These are phyloP conservation scores for Hypocreales sp. DNA, from an alignment of 2,329 filamentous ascomycete genomes.

Conservation along the genomic window DNA sequence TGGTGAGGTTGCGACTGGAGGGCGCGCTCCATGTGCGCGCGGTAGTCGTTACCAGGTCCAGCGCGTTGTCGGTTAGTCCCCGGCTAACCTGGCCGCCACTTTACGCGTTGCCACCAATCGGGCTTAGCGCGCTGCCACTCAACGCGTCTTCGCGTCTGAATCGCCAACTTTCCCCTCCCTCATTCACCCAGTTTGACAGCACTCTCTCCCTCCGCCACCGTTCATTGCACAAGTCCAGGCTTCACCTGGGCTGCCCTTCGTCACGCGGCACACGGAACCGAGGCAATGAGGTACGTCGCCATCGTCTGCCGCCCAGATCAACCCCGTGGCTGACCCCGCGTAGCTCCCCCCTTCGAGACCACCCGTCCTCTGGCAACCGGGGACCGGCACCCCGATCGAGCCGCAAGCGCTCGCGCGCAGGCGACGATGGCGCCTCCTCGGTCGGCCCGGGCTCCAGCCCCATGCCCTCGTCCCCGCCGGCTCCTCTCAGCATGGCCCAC, in stretches of 20 bases:
- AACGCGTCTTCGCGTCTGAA: constrained; percentile 25
- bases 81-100: too few relatives aligned
- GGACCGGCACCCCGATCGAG: constrained; percentile 37
- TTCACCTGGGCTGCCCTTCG: too few relatives aligned
- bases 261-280: neutral
- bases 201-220: too few relatives aligned
- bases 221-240: too few relatives aligned
- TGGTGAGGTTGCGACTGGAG: too few relatives aligned
- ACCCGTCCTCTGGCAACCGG: constrained; percentile 71
- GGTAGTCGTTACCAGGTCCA: too few relatives aligned
- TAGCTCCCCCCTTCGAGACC: constrained; percentile 74
- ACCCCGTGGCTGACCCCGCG: too few relatives aligned
- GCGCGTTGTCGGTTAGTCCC: too few relatives aligned
- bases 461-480: constrained; percentile 51
- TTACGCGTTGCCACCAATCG: constrained; percentile 16
- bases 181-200: constrained; percentile 8
- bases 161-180: too few relatives aligned
- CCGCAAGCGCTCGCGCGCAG: constrained; percentile 40
- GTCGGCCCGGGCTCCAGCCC: constrained; percentile 40
- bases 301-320: too few relatives aligned
- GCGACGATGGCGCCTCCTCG: constrained; percentile 35
- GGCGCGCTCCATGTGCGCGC: too few relatives aligned
- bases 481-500: constrained; percentile 44
- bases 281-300: constrained; percentile 9
- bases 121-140: constrained; percentile 22